Evolutionary conservation across 2,329 filamentous ascomycete species (phyloP).

Genomic region (Colletotrichum gloeosporioides): DNA sequence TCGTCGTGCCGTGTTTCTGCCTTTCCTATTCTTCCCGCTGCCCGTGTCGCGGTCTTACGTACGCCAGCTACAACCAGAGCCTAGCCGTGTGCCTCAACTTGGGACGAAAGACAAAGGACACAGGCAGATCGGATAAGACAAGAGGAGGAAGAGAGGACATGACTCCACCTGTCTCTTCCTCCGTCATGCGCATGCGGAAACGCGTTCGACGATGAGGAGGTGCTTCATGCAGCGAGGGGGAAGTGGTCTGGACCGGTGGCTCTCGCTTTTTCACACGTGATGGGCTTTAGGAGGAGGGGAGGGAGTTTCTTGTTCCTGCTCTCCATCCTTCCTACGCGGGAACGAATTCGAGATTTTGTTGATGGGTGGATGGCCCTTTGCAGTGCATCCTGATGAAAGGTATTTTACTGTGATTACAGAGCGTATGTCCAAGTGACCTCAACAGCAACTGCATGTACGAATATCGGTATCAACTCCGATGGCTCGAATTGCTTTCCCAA

Average conservation of each 20-base stretch:
- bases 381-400: not conserved
- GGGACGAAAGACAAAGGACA: not conserved
- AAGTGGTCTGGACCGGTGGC: slow-evolving; percentile 13
- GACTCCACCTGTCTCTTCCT: not conserved
- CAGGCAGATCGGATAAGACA: not conserved
- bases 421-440: not conserved
- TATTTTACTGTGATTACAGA: not conserved
- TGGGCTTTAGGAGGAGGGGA: not conserved
- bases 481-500: not conserved
- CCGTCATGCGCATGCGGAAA: slow-evolving; percentile 16
- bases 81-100: not conserved
- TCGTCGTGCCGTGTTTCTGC: not conserved
- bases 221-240: slow-evolving; percentile 8
- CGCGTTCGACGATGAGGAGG: slow-evolving; percentile 13
- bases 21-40: not conserved
- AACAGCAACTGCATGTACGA: not conserved
- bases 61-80: not conserved
- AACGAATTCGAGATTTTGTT: not conserved
- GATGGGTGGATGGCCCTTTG: not conserved
- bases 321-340: not conserved
- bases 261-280: slow-evolving; percentile 4
- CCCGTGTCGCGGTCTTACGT: not conserved
- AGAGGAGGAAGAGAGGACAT: not conserved
- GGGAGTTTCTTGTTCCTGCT: not conserved
- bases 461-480: not conserved